phyloP scores from a whole-genome alignment of 2,329 filamentous ascomycete species.

The Aspergillus ruber region DNA sequence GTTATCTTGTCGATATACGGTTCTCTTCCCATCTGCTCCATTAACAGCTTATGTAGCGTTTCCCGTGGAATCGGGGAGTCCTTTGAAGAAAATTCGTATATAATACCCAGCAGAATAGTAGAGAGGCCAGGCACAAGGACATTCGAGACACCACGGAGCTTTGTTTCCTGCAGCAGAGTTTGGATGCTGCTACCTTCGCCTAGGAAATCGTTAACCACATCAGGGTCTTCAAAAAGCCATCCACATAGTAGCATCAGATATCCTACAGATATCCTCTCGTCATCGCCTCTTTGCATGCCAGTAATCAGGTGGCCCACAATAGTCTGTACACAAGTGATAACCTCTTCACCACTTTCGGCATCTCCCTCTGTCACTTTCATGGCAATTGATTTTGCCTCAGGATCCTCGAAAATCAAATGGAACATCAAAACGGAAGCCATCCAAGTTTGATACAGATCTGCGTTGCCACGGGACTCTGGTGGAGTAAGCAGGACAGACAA shows the following conservation, averaged over 20 bases:
- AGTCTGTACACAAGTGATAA: conserved; percentile 87
- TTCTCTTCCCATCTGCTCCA: conserved; percentile 72
- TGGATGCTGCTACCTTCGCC: conserved; percentile 90
- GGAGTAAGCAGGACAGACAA: conserved; percentile 73
- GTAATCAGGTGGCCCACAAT: conserved; percentile 80
- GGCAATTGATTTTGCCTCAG: conserved; percentile 69
- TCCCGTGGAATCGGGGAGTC: conserved; percentile 83
- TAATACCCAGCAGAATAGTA: conserved; percentile 74
- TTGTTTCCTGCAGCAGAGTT: conserved; percentile 69
- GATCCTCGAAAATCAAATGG: conserved; percentile 75
- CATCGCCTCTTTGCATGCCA: conserved; percentile 67
- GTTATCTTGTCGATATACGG: conserved; percentile 77
- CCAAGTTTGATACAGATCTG: conserved; percentile 82
- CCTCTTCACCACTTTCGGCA: conserved; percentile 81
- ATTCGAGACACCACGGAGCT: conserved; percentile 54
- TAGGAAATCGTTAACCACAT: conserved; percentile 87
- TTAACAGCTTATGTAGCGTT: conserved; percentile 72
- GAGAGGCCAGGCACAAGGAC: conserved; percentile 73
- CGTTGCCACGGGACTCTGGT: conserved; percentile 52
- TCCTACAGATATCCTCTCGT: conserved; percentile 72
- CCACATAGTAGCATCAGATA: conserved; percentile 84
- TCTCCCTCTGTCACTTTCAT: conserved; percentile 85
- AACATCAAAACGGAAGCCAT: conserved; percentile 83
- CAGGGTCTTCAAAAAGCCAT: conserved; percentile 88
- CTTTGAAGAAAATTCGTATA: conserved; percentile 96